Conservation (phyloP, 176 grass and related monocot genomes). For the sorghum (Sorghum bicolor) region DNA sequence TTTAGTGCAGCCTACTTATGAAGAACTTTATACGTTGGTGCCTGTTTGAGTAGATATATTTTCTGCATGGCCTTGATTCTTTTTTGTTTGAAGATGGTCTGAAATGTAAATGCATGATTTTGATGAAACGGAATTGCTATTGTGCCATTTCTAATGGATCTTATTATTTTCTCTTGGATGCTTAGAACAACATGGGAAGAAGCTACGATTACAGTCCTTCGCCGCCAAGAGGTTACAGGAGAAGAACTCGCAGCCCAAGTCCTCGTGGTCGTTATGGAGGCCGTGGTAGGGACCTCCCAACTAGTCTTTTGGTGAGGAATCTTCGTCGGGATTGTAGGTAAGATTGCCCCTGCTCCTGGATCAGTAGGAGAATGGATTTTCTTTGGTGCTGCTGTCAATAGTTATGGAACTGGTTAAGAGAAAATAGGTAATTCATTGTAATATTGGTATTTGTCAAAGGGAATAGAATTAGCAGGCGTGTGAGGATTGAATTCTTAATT, state of each 20-base stretch:
- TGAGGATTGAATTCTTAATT: neutral
- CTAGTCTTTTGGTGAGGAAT: constrained; percentile 86
- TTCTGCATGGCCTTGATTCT: neutral
- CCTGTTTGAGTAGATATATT: neutral
- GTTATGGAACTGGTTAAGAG: neutral
- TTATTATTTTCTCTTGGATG: neutral
- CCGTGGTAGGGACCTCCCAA: constrained; percentile 62
- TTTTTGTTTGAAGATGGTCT: neutral
- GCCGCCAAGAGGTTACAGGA: constrained; percentile 61
- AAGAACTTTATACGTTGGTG: neutral
- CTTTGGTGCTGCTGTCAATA: neutral
- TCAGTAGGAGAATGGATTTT: neutral
- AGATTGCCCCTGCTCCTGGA: neutral
- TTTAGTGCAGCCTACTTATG: neutral
- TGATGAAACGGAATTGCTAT: neutral
- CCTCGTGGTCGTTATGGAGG: constrained; percentile 53
- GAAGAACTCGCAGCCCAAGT: constrained; percentile 74
- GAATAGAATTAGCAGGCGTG: neutral
- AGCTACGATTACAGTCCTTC: constrained; percentile 67
- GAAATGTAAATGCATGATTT: neutral
- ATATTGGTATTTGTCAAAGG: neutral
- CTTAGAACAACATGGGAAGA: constrained; percentile 52
- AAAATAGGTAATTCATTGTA: neutral
- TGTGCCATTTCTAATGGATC: neutral
- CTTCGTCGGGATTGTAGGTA: constrained; percentile 74